These are phyloP conservation scores for Aspergillus fijiensis DNA, from an alignment of 2,329 filamentous ascomycete genomes.

Conservation along the genomic window DNA sequence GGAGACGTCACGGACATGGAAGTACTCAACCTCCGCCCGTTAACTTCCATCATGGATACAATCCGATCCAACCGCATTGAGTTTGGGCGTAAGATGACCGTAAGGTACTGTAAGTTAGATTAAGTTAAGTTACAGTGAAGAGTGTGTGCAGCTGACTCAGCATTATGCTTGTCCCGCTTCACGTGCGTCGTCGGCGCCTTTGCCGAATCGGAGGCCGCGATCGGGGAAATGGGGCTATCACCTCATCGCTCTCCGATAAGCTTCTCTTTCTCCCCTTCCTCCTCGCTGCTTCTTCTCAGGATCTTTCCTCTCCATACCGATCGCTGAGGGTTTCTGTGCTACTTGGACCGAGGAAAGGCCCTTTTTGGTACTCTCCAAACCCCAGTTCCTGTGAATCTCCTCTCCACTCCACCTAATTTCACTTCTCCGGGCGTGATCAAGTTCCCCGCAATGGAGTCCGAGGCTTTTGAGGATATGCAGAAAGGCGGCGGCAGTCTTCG, in stretches of 20 bases:
- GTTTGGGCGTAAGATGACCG: not conserved
- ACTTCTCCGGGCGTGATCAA: not conserved
- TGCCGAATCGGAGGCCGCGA: conserved; percentile 32
- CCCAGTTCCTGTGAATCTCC: not conserved
- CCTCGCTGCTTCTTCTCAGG: conserved; percentile 4
- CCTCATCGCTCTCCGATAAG: conserved; percentile 1
- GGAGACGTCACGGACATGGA: not conserved
- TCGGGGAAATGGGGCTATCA: conserved; percentile 19
- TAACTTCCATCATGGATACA: too few relatives aligned
- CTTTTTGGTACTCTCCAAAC: not conserved
- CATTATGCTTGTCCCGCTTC: conserved; percentile 20
- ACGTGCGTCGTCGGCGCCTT: conserved; percentile 32
- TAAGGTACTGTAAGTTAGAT: not conserved
- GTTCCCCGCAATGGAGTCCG: conserved; percentile 30
- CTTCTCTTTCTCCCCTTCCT: conserved; percentile 3
- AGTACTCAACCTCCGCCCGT: not conserved
- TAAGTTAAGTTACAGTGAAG: not conserved
- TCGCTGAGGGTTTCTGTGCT: not conserved
- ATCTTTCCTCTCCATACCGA: conserved; percentile 1
- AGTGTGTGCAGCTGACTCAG: not conserved
- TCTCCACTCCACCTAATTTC: not conserved
- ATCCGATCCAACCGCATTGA: too few relatives aligned
- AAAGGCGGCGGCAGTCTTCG: conserved; percentile 50
- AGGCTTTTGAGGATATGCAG: conserved; percentile 38
- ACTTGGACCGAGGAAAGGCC: not conserved